Evolutionary conservation across 164 flowering plant species (phyloP), one percentile per base, ranked within the genome.

Genomic region (Macadamia tetraphylla): DNA sequence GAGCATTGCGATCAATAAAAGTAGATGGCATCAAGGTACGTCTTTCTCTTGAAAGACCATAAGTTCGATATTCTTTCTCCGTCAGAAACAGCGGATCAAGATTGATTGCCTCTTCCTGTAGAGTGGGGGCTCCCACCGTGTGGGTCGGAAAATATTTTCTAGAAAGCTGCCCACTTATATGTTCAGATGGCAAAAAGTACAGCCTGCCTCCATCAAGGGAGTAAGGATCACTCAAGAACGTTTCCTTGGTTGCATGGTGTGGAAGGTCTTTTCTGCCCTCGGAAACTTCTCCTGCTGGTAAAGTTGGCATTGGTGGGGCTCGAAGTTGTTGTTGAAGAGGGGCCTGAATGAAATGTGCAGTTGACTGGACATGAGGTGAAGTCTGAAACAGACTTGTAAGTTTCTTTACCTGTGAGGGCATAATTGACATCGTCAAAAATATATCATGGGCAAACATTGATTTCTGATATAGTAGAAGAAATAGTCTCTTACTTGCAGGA

Each of bases 381-480:
- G 95, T 85, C 43, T 71, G 77, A 74, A 88, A 92, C 64, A 89
- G 80, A 17, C 71, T 60, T 12, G 53, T 67, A 30, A 92, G 88
- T 75, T 77, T 81, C 74, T 70, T 71, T 17, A 83, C 94, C 97
- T 92, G 82, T 48, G 44, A 61, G 58, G 53, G 70, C 51, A 69
- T n/a, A n/a, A 31, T 43, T 1, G 29, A 67, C 15, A 8, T 62
- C 53, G 63, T 64, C 73, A 76, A 52, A 8, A 13, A 32, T 3
- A 69, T 51, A 65, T 0, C 5, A 71, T 63, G n/a, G 32, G 40
- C 30, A 71, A 62, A 64, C 10, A 63, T 10, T 29, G 67, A 66
- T 9, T 11, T 29, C 30, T 31, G 66, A 57, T 17, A 43, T 31
- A 49, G 32, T 29, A 74, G 18, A 65, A 29, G 31, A n/a, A 51